A percentile compares a stretch with the other conserved stretches of the same genome.
Conservation (phyloP, 805 yeast genomes). For the Hanseniaspora osmophila region DNA sequence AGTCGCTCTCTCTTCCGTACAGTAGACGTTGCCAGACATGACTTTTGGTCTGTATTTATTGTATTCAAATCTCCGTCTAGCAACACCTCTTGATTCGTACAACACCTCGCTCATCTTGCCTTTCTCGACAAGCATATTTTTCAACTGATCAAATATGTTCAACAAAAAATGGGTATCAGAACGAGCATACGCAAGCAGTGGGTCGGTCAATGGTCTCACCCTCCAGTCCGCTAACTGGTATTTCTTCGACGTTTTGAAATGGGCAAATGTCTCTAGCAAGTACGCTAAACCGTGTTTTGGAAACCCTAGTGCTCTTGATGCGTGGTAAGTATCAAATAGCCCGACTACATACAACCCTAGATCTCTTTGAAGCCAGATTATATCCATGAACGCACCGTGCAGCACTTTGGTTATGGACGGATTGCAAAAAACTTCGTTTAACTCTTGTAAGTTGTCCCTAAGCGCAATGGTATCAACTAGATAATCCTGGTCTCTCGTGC, state of each 20-base stretch:
- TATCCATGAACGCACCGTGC: conserved; percentile 96
- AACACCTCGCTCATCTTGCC: conserved; percentile 48
- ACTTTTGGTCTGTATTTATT: conserved; percentile 42
- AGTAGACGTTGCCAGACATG: conserved; percentile 25
- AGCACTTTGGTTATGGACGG: conserved; percentile 75
- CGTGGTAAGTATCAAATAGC: conserved; percentile 85
- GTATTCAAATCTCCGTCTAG: conserved; percentile 70
- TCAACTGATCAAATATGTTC: conserved; percentile 63
- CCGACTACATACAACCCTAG: conserved; percentile 82
- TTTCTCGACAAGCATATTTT: conserved; percentile 41
- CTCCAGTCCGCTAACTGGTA: conserved; percentile 98
- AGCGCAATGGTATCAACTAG: conserved; percentile 72
- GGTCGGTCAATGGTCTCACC: conserved; percentile 60
- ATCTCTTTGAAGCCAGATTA: conserved; percentile 92
- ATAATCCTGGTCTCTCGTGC: conserved; percentile 71
- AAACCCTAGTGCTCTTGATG: conserved; percentile 64
- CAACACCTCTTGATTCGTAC: conserved; percentile 63
- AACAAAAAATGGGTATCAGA: conserved; percentile 89
- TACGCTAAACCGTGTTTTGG: conserved; percentile 77
- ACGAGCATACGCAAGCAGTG: conserved; percentile 77
- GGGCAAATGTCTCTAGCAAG: conserved; percentile 64
- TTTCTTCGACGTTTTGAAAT: conserved; percentile 79
- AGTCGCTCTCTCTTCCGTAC: conserved; percentile 39
- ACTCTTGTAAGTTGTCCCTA: conserved; percentile 49
- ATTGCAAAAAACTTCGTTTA: conserved; percentile 68